Evolutionary conservation across 2,329 filamentous ascomycete genomes (phyloP).

Genomic region (Apiospora koreana): DNA sequence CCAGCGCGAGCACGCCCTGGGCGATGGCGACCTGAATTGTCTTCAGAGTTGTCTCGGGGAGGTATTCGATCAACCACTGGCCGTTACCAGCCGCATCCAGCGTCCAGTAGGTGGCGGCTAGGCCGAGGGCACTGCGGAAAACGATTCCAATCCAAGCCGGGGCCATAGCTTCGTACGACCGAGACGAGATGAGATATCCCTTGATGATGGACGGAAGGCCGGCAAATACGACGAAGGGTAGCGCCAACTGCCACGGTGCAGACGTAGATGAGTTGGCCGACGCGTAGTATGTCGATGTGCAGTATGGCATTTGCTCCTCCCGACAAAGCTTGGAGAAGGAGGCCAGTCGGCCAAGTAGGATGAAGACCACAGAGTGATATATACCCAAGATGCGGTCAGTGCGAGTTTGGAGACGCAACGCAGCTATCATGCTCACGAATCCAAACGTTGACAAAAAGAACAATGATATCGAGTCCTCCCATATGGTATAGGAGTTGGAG

Average conservation of each 20-base stretch:
- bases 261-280: slow-evolving; percentile 91
- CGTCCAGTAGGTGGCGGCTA: slow-evolving; percentile 82
- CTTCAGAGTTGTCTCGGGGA: slow-evolving; percentile 67
- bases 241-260: slow-evolving; percentile 81
- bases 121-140: slow-evolving; percentile 73
- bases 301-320: slow-evolving; percentile 98
- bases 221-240: slow-evolving; percentile 75
- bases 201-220: slow-evolving; percentile 74
- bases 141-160: slow-evolving; percentile 81
- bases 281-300: slow-evolving; percentile 92
- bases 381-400: slow-evolving; percentile 74
- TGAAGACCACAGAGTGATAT: slow-evolving; percentile 83
- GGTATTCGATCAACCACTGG: slow-evolving; percentile 67
- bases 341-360: slow-evolving; percentile 74
- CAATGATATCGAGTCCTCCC: slow-evolving; percentile 93
- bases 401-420: slow-evolving; percentile 68
- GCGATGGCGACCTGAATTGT: slow-evolving; percentile 74
- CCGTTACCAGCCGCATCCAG: slow-evolving; percentile 87
- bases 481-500: slow-evolving; percentile 97
- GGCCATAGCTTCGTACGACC: slow-evolving; percentile 85
- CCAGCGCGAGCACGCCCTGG: slow-evolving; percentile 76
- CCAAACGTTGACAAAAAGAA: slow-evolving; percentile 93
- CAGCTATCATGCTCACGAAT: slow-evolving; percentile 70
- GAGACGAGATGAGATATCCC: slow-evolving; percentile 77
- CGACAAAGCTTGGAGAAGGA: slow-evolving; percentile 91